phyloP scores from a whole-genome alignment of 495 filamentous ascomycete species.

The Talaromyces borbonicus region DNA sequence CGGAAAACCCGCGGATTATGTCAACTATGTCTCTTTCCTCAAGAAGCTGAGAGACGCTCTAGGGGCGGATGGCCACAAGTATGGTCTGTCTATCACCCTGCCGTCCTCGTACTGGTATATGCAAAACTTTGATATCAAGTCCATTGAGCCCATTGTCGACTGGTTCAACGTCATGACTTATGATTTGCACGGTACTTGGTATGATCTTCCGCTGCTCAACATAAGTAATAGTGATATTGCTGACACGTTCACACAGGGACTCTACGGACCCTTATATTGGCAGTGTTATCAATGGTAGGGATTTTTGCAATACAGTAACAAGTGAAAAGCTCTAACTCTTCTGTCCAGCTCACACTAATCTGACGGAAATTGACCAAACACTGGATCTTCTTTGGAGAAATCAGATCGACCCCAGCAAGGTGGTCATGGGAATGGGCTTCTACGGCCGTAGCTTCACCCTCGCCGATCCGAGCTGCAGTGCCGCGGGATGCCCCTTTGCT shows the following conservation, averaged over 20 bases:
- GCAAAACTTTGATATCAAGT: slow-evolving; percentile 30
- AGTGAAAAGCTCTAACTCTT: no score
- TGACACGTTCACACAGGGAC: slow-evolving; percentile 11
- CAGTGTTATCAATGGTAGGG: no score
- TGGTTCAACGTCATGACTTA: slow-evolving; percentile 46
- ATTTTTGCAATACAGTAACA: no score
- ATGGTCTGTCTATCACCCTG: slow-evolving; percentile 28
- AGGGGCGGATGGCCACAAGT: slow-evolving; percentile 12
- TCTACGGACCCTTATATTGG: slow-evolving; percentile 20
- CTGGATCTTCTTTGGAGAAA: no score
- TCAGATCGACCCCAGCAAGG: no score
- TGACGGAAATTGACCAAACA: no score
- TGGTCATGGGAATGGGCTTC: no score
- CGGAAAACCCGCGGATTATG: slow-evolving; percentile 22
- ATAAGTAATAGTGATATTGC: slow-evolving; percentile 11
- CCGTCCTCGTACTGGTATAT: slow-evolving; percentile 42
- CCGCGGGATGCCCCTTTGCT: no score
- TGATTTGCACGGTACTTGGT: slow-evolving; percentile 26
- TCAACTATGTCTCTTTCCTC: slow-evolving; percentile 28
- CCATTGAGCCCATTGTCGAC: slow-evolving; percentile 22
- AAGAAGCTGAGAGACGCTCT: slow-evolving; percentile 15
- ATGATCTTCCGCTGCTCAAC: no score
- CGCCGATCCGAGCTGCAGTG: no score
- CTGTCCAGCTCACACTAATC: no score
- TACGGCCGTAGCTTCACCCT: no score